Evolutionary conservation across 345 rosid species (phyloP).

Genomic region (Reutealis trisperma): DNA sequence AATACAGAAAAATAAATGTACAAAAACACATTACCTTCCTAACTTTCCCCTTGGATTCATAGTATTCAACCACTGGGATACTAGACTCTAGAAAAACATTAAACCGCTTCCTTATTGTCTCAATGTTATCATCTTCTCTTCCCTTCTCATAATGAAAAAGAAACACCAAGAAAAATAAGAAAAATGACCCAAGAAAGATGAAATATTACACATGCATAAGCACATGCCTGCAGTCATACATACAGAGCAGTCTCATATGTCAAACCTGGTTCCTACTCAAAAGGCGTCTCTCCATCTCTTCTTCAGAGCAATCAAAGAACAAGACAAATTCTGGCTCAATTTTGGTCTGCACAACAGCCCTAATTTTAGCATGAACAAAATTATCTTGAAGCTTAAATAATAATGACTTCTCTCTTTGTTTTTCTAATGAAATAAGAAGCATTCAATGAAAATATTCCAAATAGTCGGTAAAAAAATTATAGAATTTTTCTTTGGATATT

Average conservation of each 20-base stretch:
- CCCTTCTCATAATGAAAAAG: conserved; percentile 18
- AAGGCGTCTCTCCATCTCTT: conserved; percentile 38
- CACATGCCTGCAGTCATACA: background rate
- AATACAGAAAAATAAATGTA: background rate
- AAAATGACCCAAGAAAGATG: background rate
- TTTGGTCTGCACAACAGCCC: conserved; percentile 39
- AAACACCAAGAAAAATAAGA: conserved; percentile 1
- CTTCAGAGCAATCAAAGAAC: conserved; percentile 53
- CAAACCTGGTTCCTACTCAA: conserved; percentile 27
- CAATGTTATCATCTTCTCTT: conserved; percentile 32
- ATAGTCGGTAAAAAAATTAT: no score
- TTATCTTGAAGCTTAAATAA: background rate
- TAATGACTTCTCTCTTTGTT: background rate
- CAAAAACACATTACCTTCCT: conserved; percentile 20
- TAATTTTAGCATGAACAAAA: background rate
- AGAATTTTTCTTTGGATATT: background rate
- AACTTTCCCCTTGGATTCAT: conserved; percentile 33
- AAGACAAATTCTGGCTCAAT: conserved; percentile 51
- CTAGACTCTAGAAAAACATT: conserved; percentile 31
- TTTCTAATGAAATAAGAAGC: background rate
- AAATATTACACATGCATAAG: background rate
- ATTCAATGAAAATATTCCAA: background rate
- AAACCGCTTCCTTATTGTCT: conserved; percentile 36
- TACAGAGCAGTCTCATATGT: background rate
- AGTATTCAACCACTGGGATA: conserved; percentile 33